Conservation (phyloP, 371 early-diverging fungal species). For the Coemansia sp. region DNA sequence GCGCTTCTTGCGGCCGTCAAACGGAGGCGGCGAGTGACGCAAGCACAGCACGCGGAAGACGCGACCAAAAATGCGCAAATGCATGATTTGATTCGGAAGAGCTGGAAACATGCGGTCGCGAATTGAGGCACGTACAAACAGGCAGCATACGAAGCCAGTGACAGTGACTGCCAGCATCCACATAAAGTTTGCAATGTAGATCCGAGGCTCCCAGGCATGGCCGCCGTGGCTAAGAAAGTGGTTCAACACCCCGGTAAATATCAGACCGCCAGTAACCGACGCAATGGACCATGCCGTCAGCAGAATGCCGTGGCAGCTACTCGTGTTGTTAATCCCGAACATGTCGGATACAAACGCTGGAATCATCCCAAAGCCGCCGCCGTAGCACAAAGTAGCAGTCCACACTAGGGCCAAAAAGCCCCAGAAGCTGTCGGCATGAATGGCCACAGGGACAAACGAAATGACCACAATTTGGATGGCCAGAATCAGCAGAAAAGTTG, state of each 20-base stretch:
- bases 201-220: conserved; percentile 47
- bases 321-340: conserved; percentile 67
- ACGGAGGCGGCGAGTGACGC: conserved; percentile 13
- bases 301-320: conserved; percentile 61
- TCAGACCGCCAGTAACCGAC: conserved; percentile 62
- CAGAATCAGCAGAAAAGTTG: conserved; percentile 59
- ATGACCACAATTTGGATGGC: conserved; percentile 56
- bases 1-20: conserved; percentile 6
- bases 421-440: conserved; percentile 56
- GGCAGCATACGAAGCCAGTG: conserved; percentile 54
- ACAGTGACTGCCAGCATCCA: conserved; percentile 61
- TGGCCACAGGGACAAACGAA: conserved; percentile 56
- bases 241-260: conserved; percentile 63
- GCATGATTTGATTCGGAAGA: conserved; percentile 55
- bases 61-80: conserved; percentile 56
- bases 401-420: conserved; percentile 57
- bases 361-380: conserved; percentile 68
- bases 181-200: conserved; percentile 61
- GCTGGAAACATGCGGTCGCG: conserved; percentile 59
- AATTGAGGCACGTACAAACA: conserved; percentile 59
- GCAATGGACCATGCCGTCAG: conserved; percentile 66
- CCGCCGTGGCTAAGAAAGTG: conserved; percentile 45
- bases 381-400: conserved; percentile 60
- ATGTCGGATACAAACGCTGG: conserved; percentile 69
- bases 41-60: conserved; percentile 37